These are phyloP conservation scores for Ephemerocybe angulata DNA, from an alignment of 768 basidiomycete species.

Conservation along the genomic window DNA sequence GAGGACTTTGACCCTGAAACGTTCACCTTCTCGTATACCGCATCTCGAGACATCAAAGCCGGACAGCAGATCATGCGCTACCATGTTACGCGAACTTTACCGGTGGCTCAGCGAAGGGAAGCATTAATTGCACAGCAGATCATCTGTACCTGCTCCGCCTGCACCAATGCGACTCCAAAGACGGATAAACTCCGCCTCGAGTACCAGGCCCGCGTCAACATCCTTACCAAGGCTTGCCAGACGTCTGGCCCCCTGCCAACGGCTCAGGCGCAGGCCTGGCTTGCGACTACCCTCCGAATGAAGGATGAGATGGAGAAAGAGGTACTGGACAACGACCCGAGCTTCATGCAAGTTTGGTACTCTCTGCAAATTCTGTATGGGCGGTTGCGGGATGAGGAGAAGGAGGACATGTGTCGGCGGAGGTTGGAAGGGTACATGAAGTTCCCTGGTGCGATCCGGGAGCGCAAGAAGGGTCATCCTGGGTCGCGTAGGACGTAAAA, in stretches of 20 bases:
- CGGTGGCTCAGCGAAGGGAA: conserved; percentile 20
- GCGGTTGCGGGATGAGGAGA: background rate
- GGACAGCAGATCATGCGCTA: conserved; percentile 30
- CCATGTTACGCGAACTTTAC: conserved; percentile 21
- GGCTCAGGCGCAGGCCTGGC: background rate
- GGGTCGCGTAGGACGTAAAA: too few relatives aligned
- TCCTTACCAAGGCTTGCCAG: background rate
- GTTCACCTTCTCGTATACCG: conserved; percentile 28
- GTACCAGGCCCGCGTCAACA: background rate
- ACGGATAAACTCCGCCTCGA: conserved; percentile 22
- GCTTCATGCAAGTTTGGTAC: background rate
- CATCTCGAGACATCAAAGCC: conserved; percentile 22
- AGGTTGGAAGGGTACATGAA: too few relatives aligned
- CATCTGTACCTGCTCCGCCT: conserved; percentile 23
- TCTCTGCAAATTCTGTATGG: background rate
- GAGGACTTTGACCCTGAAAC: conserved; percentile 25
- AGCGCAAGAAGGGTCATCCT: too few relatives aligned
- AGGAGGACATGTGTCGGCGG: background rate
- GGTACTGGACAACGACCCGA: background rate
- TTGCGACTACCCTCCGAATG: background rate
- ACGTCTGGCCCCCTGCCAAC: background rate
- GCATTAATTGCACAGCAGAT: conserved; percentile 28
- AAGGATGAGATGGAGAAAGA: background rate
- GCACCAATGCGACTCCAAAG: conserved; percentile 18
- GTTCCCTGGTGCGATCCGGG: too few relatives aligned